A percentile compares a stretch with the other conserved stretches of the same genome.
These are phyloP conservation scores for Corinectria fuckeliana DNA, from an alignment of 2,329 filamentous ascomycete genomes.

Conservation along the genomic window DNA sequence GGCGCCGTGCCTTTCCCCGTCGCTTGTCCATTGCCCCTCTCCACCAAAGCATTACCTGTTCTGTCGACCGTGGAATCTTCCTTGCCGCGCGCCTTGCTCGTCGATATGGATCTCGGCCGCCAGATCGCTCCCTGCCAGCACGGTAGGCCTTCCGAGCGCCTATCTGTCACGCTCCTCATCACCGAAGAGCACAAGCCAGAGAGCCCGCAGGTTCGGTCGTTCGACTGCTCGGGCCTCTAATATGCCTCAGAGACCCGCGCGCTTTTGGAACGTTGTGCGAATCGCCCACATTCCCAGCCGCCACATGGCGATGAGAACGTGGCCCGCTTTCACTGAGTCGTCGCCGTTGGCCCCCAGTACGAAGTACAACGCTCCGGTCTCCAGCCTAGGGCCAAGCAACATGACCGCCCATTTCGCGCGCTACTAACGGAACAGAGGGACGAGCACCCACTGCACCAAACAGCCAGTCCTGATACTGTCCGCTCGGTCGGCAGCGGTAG, in stretches of 20 bases:
- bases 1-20: slow-evolving; percentile 5
- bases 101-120: slow-evolving; percentile 1
- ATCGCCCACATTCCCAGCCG: slow-evolving; percentile 33
- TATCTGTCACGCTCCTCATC: slow-evolving; percentile 1
- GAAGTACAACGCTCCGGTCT: slow-evolving; percentile 31
- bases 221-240: slow-evolving; percentile 14
- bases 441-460: slow-evolving; percentile 25
- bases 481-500: slow-evolving; percentile 28
- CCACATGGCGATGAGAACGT: slow-evolving; percentile 40
- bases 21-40: background rate
- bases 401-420: slow-evolving; percentile 26
- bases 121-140: slow-evolving; percentile 2
- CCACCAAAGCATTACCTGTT: background rate
- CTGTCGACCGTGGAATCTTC: background rate
- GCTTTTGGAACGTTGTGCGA: slow-evolving; percentile 24
- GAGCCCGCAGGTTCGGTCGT: slow-evolving; percentile 5
- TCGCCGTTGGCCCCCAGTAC: slow-evolving; percentile 31
- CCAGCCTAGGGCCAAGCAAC: slow-evolving; percentile 29
- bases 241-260: slow-evolving; percentile 26
- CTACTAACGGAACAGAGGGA: slow-evolving; percentile 29
- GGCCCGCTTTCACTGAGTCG: slow-evolving; percentile 41
- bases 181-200: slow-evolving; percentile 1
- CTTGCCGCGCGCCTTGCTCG: slow-evolving; percentile 10
- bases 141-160: slow-evolving; percentile 12
- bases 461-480: slow-evolving; percentile 33